phyloP scores from a whole-genome alignment of 2,329 filamentous ascomycete species.

The Colletotrichum sp. region DNA sequence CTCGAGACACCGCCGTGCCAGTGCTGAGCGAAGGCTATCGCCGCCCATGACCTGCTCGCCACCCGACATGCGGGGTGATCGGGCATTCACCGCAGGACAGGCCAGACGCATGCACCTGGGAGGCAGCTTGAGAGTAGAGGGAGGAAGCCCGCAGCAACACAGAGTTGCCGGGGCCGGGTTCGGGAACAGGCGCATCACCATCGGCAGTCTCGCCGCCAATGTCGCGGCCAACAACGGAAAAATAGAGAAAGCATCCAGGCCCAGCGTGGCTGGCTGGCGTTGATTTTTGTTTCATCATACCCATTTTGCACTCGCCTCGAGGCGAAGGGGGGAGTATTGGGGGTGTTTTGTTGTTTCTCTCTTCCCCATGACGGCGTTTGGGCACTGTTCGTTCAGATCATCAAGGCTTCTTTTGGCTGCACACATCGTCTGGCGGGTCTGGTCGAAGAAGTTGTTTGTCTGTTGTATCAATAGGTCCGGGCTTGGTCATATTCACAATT shows the following conservation, averaged over 20 bases:
- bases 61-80: constrained; percentile 38
- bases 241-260: constrained; percentile 19
- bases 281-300: constrained; percentile 30
- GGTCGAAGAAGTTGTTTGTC: neutral
- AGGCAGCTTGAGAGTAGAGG: constrained; percentile 37
- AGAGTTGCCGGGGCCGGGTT: constrained; percentile 17
- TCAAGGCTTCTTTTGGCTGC: neutral
- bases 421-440: constrained; percentile 7
- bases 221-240: constrained; percentile 6
- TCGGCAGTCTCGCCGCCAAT: constrained; percentile 13
- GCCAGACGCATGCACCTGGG: constrained; percentile 63
- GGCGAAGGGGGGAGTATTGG: neutral
- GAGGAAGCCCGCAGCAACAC: constrained; percentile 27
- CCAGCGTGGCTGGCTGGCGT: constrained; percentile 43
- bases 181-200: constrained; percentile 23
- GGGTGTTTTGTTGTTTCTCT: neutral
- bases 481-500: constrained; percentile 8
- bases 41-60: constrained; percentile 61
- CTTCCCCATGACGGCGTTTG: constrained; percentile 2
- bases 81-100: constrained; percentile 57
- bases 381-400: neutral
- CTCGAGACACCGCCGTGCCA: constrained; percentile 56
- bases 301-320: neutral
- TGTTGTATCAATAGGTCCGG: constrained; percentile 15
- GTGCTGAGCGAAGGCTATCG: constrained; percentile 55